Evolutionary conservation across 805 yeast genomes (phyloP).

Genomic region (Yamadazyma takamatsuzukensis): DNA sequence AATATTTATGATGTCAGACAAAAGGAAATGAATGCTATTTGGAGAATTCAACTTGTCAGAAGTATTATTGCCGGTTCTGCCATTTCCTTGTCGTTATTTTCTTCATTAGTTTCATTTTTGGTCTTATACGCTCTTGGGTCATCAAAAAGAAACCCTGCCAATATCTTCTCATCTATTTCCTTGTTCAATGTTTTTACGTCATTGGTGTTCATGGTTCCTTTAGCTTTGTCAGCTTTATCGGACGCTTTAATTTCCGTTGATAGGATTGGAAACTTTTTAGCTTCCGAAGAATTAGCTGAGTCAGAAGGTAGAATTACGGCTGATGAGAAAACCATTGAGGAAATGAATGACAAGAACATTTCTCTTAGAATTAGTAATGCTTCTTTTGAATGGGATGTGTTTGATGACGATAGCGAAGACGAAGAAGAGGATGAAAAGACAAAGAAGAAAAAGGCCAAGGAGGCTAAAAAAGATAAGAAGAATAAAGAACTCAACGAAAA

Average conservation of each 20-base stretch:
- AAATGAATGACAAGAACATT: constrained; percentile 22
- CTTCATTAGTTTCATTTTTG: constrained; percentile 58
- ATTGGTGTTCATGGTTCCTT: constrained; percentile 66
- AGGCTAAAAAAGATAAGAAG: constrained; percentile 3
- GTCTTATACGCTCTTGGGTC: constrained; percentile 31
- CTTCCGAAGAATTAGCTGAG: constrained; percentile 39
- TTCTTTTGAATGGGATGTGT: constrained; percentile 28
- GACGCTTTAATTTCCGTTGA: constrained; percentile 64
- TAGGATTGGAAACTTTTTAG: constrained; percentile 53
- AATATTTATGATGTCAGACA: constrained; percentile 53
- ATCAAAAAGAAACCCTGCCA: constrained; percentile 48
- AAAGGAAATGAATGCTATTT: constrained; percentile 59
- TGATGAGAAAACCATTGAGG: constrained; percentile 13
- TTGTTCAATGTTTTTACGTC: constrained; percentile 59
- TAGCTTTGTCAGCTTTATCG: constrained; percentile 63
- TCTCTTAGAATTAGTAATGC: constrained; percentile 23
- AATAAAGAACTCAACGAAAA: constrained; percentile 2
- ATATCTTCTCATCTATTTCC: constrained; percentile 66
- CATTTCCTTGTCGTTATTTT: constrained; percentile 61
- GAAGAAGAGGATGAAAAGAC: constrained; percentile 6
- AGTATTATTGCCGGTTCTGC: constrained; percentile 62
- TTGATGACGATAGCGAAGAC: constrained; percentile 17
- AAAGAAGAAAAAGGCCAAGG: constrained; percentile 6
- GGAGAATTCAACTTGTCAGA: constrained; percentile 61
- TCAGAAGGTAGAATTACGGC: constrained; percentile 28